Percentiles rank a stretch among this genome's conserved stretches.
These are phyloP conservation scores for Penicillium concentricum DNA, from an alignment of 2,329 filamentous ascomycete species.

Conservation along the genomic window DNA sequence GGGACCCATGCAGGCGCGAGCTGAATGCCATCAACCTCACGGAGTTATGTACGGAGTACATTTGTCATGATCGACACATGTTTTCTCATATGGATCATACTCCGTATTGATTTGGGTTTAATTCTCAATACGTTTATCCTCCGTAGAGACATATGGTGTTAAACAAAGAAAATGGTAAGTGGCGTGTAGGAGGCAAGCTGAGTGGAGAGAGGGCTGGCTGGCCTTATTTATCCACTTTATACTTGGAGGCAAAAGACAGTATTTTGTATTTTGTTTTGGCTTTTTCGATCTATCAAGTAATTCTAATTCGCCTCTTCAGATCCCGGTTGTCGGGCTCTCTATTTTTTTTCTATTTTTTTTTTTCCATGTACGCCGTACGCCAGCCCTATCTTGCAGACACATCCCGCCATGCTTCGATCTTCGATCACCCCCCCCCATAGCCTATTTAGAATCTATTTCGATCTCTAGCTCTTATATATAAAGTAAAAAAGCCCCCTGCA, in stretches of 20 bases:
- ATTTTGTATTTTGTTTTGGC: conserved; percentile 3
- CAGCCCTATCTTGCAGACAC: background rate
- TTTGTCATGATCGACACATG: conserved; percentile 12
- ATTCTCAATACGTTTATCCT: no score
- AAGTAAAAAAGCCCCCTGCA: background rate
- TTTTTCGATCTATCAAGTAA: conserved; percentile 16
- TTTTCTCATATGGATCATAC: background rate
- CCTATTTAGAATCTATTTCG: background rate
- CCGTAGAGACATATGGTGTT: no score
- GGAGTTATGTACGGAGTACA: background rate
- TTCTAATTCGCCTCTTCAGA: background rate
- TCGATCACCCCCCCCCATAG: background rate
- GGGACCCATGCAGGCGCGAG: conserved; percentile 12
- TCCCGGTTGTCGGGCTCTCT: background rate
- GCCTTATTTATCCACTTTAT: background rate
- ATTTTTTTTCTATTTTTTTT: background rate
- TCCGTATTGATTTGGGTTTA: no score
- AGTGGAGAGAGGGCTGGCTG: background rate
- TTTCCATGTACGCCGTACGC: background rate
- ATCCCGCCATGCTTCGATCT: background rate
- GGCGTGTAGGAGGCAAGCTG: background rate
- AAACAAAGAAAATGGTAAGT: background rate
- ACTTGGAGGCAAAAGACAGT: no score
- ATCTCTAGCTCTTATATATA: background rate
- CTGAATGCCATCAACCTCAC: conserved; percentile 12